Evolutionary conservation across 1,139 yeast species (phyloP).

Genomic region (Lodderomyces pseudojiufengensis): DNA sequence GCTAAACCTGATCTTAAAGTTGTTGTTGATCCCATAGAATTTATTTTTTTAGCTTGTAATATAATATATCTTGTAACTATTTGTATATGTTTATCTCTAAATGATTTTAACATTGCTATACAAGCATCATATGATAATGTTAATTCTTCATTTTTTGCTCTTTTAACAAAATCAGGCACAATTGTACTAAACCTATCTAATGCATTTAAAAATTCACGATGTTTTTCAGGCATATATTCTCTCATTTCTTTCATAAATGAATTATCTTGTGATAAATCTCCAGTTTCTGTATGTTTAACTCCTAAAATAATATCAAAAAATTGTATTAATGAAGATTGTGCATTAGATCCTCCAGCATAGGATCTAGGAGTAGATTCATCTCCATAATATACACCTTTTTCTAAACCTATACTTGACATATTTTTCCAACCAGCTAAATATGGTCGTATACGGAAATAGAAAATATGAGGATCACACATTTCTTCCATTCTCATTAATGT

Average conservation of each 20-base stretch:
- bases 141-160: constrained; percentile 49
- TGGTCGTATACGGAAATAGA: constrained; percentile 83
- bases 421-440: constrained; percentile 93
- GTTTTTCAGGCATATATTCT: constrained; percentile 83
- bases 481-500: constrained; percentile 83
- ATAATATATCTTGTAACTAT: constrained; percentile 84
- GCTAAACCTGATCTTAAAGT: constrained; percentile 64
- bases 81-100: constrained; percentile 90
- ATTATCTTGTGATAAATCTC: constrained; percentile 42
- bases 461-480: constrained; percentile 91
- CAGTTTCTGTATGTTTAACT: constrained; percentile 77
- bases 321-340: constrained; percentile 87
- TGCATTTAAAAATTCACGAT: constrained; percentile 65
- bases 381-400: constrained; percentile 78
- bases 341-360: constrained; percentile 90
- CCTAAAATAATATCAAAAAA: constrained; percentile 74
- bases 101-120: constrained; percentile 80
- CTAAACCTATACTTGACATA: constrained; percentile 83
- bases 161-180: constrained; percentile 49
- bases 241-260: constrained; percentile 83
- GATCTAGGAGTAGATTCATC: constrained; percentile 53
- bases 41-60: constrained; percentile 63
- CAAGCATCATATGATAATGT: constrained; percentile 82
- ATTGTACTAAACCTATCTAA: constrained; percentile 50
- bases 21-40: constrained; percentile 49